phyloP scores from a whole-genome alignment of 495 filamentous ascomycete species.

The Penicillium alfredii region DNA sequence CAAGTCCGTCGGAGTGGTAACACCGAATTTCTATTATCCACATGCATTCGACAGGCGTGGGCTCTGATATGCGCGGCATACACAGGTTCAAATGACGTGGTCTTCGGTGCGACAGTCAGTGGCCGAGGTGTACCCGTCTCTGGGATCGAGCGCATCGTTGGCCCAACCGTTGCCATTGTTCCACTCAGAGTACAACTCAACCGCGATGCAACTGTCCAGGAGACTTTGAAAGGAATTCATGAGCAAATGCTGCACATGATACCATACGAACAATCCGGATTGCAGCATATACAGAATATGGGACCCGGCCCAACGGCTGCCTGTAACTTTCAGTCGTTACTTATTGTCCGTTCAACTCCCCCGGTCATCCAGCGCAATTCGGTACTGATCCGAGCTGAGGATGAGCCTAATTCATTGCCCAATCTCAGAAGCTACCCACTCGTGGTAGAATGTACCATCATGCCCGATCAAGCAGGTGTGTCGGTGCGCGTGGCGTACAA shows the following conservation, averaged over 20 bases:
- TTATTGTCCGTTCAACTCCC: neutral
- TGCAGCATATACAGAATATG: slow-evolving; percentile 48
- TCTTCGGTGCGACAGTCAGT: slow-evolving; percentile 27
- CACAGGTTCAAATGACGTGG: slow-evolving; percentile 23
- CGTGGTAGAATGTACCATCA: too few species aligned
- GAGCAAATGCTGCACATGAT: slow-evolving; percentile 25
- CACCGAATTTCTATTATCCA: slow-evolving; percentile 14
- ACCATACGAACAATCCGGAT: slow-evolving; percentile 37
- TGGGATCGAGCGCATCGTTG: slow-evolving; percentile 24
- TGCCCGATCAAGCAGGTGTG: too few species aligned
- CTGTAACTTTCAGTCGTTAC: slow-evolving; percentile 37
- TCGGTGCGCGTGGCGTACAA: too few species aligned
- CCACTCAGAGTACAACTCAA: slow-evolving; percentile 42
- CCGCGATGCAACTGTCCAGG: slow-evolving; percentile 13
- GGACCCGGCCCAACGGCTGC: slow-evolving; percentile 45
- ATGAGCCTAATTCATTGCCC: too few species aligned
- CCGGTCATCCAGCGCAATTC: neutral
- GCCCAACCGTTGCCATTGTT: slow-evolving; percentile 36
- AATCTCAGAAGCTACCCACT: neutral
- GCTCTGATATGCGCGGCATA: slow-evolving; percentile 26
- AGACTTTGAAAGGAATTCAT: slow-evolving; percentile 36
- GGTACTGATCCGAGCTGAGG: too few species aligned
- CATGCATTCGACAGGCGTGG: slow-evolving; percentile 29
- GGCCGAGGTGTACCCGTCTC: slow-evolving; percentile 29
- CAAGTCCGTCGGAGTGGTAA: neutral